These are phyloP conservation scores for Berberis thunbergii DNA, from an alignment of 164 flowering plant genomes.

Conservation along the genomic window DNA sequence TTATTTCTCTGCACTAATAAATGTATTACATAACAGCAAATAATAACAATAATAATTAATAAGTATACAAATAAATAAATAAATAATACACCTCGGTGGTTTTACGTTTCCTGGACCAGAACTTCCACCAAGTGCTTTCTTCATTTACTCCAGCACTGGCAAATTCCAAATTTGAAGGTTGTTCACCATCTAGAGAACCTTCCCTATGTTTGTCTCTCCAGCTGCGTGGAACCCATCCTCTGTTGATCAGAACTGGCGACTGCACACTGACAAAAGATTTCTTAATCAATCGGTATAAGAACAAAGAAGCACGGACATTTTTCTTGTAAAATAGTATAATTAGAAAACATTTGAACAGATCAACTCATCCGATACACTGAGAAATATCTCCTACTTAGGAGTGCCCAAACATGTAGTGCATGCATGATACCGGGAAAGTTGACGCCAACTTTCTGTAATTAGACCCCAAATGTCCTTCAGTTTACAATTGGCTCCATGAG, in stretches of 20 bases:
- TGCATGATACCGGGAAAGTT: too few species aligned
- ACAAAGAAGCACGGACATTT: neutral
- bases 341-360: too few species aligned
- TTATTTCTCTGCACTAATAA: neutral
- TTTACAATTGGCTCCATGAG: too few species aligned
- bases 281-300: slow-evolving; percentile 15
- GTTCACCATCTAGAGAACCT: slow-evolving; percentile 20
- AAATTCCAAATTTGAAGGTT: slow-evolving; percentile 15
- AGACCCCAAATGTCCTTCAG: too few species aligned
- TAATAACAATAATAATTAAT: too few species aligned
- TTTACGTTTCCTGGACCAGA: slow-evolving; percentile 58
- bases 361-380: too few species aligned
- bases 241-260: slow-evolving; percentile 72
- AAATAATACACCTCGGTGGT: slow-evolving; percentile 32
- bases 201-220: slow-evolving; percentile 59
- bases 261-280: slow-evolving; percentile 52
- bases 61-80: neutral
- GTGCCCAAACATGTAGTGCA: too few species aligned
- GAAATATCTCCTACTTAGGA: too few species aligned
- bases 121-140: slow-evolving; percentile 52
- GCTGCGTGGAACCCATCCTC: slow-evolving; percentile 97
- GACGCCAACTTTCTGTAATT: too few species aligned
- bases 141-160: slow-evolving; percentile 20
- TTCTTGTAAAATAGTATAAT: neutral
- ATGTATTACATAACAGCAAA: slow-evolving; percentile 3